Conservation (phyloP, 2,329 filamentous ascomycete genomes). For the Pseudogymnoascus sp. region DNA sequence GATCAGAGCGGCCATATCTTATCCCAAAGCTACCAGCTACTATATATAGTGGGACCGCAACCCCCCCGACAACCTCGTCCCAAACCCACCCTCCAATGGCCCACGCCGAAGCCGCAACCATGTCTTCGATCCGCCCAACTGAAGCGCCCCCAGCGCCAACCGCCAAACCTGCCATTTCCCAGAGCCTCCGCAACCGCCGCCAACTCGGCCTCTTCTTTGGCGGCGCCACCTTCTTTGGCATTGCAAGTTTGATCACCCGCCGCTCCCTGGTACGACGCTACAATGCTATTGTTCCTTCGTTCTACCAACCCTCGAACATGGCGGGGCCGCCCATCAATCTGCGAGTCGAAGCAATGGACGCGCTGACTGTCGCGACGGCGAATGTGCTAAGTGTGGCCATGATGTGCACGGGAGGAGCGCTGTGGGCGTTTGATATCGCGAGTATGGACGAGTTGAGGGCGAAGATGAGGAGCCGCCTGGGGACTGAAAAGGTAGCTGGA, state of each 20-base stretch:
- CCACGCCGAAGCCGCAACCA: conserved; percentile 2
- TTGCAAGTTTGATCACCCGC: conserved; percentile 63
- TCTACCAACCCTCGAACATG: conserved; percentile 58
- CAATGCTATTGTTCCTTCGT: conserved; percentile 55
- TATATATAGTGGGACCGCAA: background rate
- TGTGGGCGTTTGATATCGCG: conserved; percentile 73
- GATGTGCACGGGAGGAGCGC: conserved; percentile 62
- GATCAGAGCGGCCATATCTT: background rate
- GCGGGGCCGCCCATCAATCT: conserved; percentile 48
- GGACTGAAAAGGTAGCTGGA: conserved; percentile 29
- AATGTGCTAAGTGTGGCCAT: conserved; percentile 73
- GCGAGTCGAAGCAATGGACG: conserved; percentile 68
- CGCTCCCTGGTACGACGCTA: conserved; percentile 60
- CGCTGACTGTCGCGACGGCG: conserved; percentile 76
- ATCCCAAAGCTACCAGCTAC: background rate
- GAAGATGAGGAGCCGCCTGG: conserved; percentile 38
- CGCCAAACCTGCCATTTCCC: conserved; percentile 13
- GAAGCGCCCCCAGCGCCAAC: conserved; percentile 12
- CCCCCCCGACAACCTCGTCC: background rate
- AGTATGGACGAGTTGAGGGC: conserved; percentile 55
- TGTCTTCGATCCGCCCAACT: background rate
- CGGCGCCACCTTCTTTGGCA: conserved; percentile 65
- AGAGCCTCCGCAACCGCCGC: conserved; percentile 25
- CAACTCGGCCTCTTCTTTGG: conserved; percentile 65
- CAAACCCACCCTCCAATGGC: conserved; percentile 7